phyloP scores from a whole-genome alignment of 768 basidiomycete genomes.

The Kwoniella pini region DNA sequence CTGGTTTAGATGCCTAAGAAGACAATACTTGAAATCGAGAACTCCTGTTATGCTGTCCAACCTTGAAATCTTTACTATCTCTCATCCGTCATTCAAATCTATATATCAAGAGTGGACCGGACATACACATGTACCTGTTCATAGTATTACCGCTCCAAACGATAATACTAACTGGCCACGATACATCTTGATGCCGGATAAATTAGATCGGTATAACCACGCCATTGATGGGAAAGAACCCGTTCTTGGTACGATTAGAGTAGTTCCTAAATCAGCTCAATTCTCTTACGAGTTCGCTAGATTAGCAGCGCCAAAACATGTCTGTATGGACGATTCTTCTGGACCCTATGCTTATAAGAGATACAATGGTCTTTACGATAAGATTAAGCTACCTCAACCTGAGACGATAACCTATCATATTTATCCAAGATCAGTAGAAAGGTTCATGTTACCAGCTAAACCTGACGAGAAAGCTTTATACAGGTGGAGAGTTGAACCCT shows the following conservation, averaged over 20 bases:
- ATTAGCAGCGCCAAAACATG: background rate
- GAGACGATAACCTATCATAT: background rate
- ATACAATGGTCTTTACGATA: background rate
- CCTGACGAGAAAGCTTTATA: background rate
- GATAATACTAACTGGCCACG: slow-evolving; percentile 2
- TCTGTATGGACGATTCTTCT: slow-evolving; percentile 9
- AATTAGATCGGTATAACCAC: slow-evolving; percentile 6
- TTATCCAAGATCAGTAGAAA: slow-evolving; percentile 3
- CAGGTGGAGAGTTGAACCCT: background rate
- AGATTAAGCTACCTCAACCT: background rate
- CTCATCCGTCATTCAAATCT: slow-evolving; percentile 3
- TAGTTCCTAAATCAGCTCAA: background rate
- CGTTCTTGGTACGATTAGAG: background rate
- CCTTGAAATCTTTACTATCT: background rate
- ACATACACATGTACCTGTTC: no score
- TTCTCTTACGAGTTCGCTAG: background rate
- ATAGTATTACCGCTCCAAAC: background rate
- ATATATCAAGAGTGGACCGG: background rate
- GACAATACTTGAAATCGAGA: background rate
- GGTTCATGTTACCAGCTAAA: background rate
- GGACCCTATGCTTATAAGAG: slow-evolving; percentile 5
- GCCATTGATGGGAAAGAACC: background rate
- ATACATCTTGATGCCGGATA: background rate
- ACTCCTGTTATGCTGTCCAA: background rate
- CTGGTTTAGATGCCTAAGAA: background rate